Conservation (phyloP, 2,329 filamentous ascomycete species). For the Coleophoma eucalyptorum region DNA sequence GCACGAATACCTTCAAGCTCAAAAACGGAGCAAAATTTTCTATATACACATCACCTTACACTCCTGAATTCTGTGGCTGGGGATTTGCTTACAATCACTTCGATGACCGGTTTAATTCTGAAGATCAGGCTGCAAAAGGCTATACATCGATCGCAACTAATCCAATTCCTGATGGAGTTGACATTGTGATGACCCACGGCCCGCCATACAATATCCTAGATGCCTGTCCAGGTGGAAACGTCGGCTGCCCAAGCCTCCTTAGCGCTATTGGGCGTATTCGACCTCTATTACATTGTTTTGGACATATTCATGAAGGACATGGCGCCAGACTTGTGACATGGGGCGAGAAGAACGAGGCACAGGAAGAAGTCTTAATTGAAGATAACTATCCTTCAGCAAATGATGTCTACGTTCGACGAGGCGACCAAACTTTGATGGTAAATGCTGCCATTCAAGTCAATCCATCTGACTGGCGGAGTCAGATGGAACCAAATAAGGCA, state of each 20-base stretch:
- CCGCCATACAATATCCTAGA: conserved; percentile 28
- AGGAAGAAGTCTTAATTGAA: conserved; percentile 17
- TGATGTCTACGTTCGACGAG: conserved; percentile 24
- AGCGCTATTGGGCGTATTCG: conserved; percentile 35
- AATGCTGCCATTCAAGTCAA: conserved; percentile 48
- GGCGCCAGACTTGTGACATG: conserved; percentile 49
- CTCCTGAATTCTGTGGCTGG: conserved; percentile 24
- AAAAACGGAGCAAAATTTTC: conserved; percentile 23
- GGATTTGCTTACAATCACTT: conserved; percentile 25
- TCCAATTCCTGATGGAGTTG: conserved; percentile 17
- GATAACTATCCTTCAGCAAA: conserved; percentile 33
- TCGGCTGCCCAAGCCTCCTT: conserved; percentile 41
- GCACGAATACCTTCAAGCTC: conserved; percentile 24
- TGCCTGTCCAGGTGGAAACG: conserved; percentile 17
- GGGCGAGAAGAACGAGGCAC: conserved; percentile 26
- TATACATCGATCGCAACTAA: conserved; percentile 13
- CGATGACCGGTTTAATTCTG: conserved; percentile 24
- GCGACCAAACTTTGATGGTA: conserved; percentile 52
- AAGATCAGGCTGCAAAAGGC: conserved; percentile 7
- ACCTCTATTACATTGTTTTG: conserved; percentile 51
- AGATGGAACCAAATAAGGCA: conserved; percentile 36
- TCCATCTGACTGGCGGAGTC: conserved; percentile 26
- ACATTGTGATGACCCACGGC: conserved; percentile 33
- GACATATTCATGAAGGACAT: conserved; percentile 57
- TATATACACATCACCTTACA: conserved; percentile 29